phyloP scores from a whole-genome alignment of 352 stramenopile species.

The Paralagenidium karlingii region DNA sequence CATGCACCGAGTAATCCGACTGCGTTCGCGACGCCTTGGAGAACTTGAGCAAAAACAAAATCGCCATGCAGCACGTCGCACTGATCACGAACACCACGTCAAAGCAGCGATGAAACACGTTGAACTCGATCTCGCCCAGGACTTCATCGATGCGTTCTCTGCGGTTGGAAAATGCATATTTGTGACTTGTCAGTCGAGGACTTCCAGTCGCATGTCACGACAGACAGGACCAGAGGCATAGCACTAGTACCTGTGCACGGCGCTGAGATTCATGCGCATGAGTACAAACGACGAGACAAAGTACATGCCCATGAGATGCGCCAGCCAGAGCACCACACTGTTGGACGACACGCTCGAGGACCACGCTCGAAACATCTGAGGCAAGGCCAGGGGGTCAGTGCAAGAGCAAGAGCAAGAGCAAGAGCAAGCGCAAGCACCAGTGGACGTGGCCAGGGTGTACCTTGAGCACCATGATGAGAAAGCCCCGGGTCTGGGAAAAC shows the following conservation, averaged over 20 bases:
- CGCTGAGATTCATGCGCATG: slow-evolving; percentile 80
- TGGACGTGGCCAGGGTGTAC: neutral
- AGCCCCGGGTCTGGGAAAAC: slow-evolving; percentile 71
- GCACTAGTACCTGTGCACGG: slow-evolving; percentile 31
- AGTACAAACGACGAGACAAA: slow-evolving; percentile 81
- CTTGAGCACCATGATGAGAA: slow-evolving; percentile 34
- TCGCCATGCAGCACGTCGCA: slow-evolving; percentile 39
- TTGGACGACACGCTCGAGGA: slow-evolving; percentile 76
- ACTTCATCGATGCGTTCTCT: slow-evolving; percentile 74
- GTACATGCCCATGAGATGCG: slow-evolving; percentile 82
- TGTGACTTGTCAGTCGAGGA: no score
- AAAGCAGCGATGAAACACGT: slow-evolving; percentile 76
- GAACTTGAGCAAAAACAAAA: slow-evolving; percentile 54
- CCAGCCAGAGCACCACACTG: slow-evolving; percentile 70
- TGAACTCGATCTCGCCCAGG: slow-evolving; percentile 71
- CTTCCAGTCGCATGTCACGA: neutral
- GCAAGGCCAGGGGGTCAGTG: slow-evolving; percentile 6
- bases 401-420: no score
- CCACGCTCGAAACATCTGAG: slow-evolving; percentile 72
- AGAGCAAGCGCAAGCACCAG: no score
- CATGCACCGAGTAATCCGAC: slow-evolving; percentile 56
- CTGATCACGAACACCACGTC: slow-evolving; percentile 80
- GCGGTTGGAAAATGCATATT: no score
- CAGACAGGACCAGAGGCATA: neutral
- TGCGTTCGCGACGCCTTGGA: slow-evolving; percentile 64